A percentile compares a stretch with the other conserved stretches of the same genome.
Conservation (phyloP, 1,284 basidiomycete genomes). For the Puccinia coronata region DNA sequence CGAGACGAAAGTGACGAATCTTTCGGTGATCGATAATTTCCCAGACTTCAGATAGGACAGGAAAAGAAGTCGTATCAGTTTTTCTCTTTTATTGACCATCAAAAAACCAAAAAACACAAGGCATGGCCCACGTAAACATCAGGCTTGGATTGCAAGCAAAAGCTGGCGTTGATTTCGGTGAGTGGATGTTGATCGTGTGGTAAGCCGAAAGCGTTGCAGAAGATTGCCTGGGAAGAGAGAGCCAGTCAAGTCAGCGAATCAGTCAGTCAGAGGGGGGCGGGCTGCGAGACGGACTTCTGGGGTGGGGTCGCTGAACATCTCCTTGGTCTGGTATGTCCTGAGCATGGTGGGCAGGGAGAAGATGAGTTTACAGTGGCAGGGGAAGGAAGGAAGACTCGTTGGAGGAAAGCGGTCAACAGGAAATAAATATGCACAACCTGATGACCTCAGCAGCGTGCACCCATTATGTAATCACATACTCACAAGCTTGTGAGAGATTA, state of each 20-base stretch:
- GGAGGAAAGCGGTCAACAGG: background rate
- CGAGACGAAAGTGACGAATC: slow-evolving; percentile 87
- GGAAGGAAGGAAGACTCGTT: no score
- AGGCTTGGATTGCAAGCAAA: slow-evolving; percentile 79
- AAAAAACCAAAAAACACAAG: no score
- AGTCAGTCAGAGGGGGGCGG: background rate
- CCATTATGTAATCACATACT: no score
- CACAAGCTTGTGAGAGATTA: no score
- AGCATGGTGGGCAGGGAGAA: slow-evolving; percentile 32
- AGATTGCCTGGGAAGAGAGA: slow-evolving; percentile 25
- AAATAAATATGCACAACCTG: no score
- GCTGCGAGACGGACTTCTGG: slow-evolving; percentile 40
- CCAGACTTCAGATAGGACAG: slow-evolving; percentile 70
- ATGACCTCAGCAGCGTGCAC: no score
- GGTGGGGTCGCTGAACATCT: slow-evolving; percentile 48
- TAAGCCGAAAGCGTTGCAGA: slow-evolving; percentile 49
- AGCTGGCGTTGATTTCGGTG: slow-evolving; percentile 81
- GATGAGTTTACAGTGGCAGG: no score
- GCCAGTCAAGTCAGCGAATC: background rate
- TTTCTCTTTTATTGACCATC: no score
- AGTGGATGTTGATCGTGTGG: slow-evolving; percentile 47
- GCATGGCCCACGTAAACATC: slow-evolving; percentile 82
- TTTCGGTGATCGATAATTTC: slow-evolving; percentile 81
- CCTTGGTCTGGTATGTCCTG: slow-evolving; percentile 47
- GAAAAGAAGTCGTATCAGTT: background rate